phyloP scores from a whole-genome alignment of 208 protist genomes.

The Leishmania arabica region DNA sequence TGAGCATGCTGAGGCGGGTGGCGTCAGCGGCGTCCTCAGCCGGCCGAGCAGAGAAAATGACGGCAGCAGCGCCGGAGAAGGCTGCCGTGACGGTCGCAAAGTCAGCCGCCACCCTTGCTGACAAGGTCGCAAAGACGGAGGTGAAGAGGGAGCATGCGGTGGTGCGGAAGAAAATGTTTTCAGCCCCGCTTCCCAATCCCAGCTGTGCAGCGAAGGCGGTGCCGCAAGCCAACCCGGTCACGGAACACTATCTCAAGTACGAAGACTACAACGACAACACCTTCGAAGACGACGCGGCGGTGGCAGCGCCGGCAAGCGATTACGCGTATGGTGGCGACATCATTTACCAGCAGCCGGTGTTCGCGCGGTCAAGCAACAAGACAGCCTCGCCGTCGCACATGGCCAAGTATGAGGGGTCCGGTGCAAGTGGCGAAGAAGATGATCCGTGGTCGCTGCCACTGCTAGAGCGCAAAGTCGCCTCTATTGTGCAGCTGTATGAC shows the following conservation, averaged over 20 bases:
- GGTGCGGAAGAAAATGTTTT: not conserved
- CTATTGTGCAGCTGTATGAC: slow-evolving; percentile 80
- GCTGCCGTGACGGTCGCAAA: not conserved
- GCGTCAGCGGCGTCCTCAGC: slow-evolving; percentile 4
- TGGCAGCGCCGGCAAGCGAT: not conserved
- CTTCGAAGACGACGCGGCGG: not conserved
- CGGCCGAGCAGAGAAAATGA: slow-evolving; percentile 9
- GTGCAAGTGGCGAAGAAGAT: not conserved
- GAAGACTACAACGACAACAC: slow-evolving; percentile 23
- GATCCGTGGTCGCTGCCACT: slow-evolving; percentile 29
- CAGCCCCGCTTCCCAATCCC: slow-evolving; percentile 8
- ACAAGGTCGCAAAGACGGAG: not conserved
- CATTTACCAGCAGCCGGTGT: slow-evolving; percentile 16
- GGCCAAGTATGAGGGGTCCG: slow-evolving; percentile 12
- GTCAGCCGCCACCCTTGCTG: too few relatives aligned
- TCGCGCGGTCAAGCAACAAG: not conserved
- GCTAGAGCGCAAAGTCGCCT: slow-evolving; percentile 69
- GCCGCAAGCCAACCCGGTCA: not conserved
- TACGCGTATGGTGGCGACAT: slow-evolving; percentile 9
- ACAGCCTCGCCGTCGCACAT: slow-evolving; percentile 7
- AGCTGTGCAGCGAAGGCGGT: not conserved
- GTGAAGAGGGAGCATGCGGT: not conserved
- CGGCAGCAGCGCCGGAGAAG: slow-evolving; percentile 3
- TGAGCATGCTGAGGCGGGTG: slow-evolving; percentile 46
- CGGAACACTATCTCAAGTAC: slow-evolving; percentile 26